Evolutionary conservation across 371 early-diverging fungal species (phyloP).

Genomic region (Mortierella polycephala): DNA sequence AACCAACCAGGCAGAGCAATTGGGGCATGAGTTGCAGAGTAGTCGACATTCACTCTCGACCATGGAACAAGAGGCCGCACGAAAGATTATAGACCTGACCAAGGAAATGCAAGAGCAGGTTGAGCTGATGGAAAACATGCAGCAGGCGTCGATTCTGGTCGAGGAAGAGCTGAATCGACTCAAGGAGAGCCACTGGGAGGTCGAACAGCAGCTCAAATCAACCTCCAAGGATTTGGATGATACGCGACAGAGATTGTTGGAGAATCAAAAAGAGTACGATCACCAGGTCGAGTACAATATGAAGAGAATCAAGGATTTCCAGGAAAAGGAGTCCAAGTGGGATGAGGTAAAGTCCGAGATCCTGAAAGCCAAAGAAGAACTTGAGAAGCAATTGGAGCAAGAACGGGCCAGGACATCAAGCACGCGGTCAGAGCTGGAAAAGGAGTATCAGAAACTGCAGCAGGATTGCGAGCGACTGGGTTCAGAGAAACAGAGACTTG

Average conservation of each 20-base stretch:
- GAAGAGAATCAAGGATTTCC: constrained; percentile 47
- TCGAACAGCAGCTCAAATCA: constrained; percentile 34
- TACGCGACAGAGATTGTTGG: constrained; percentile 31
- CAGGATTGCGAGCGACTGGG: constrained; percentile 12
- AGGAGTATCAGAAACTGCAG: constrained; percentile 21
- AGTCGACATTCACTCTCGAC: constrained; percentile 15
- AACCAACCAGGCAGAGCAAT: constrained; percentile 43
- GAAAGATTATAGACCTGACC: constrained; percentile 86
- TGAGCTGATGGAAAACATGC: constrained; percentile 62
- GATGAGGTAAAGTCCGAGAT: constrained; percentile 28
- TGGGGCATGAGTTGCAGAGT: constrained; percentile 35
- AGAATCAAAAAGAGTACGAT: constrained; percentile 51
- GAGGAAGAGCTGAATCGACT: constrained; percentile 26
- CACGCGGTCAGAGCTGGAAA: constrained; percentile 27
- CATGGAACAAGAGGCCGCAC: constrained; percentile 34
- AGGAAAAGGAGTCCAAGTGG: constrained; percentile 44
- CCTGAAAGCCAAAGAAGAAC: constrained; percentile 16
- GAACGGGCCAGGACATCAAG: constrained; percentile 12
- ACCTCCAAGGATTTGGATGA: constrained; percentile 25
- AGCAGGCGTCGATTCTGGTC: constrained; percentile 22
- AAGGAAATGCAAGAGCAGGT: constrained; percentile 98
- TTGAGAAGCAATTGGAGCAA: constrained; percentile 24
- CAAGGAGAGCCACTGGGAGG: constrained; percentile 13
- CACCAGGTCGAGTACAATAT: constrained; percentile 46
- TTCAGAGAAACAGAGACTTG: constrained; percentile 8